Base-by-base conservation (phyloP, 2,329 filamentous ascomycete species). In the Botryotinia calthae region DNA sequence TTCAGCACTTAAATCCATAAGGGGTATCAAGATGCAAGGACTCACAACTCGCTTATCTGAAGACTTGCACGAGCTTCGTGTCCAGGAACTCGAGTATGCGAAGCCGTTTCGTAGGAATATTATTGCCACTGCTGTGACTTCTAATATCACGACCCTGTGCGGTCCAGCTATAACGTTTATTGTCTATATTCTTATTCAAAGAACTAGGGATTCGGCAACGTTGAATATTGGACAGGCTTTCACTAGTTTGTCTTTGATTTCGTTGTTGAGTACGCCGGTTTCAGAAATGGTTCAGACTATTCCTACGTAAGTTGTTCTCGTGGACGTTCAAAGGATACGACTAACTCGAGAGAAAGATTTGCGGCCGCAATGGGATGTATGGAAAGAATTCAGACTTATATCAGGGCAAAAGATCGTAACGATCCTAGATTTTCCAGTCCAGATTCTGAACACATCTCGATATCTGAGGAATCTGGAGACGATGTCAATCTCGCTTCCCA, bases 181-280 rank as follows among this genome's bases (percentile, higher is more conserved):
- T 37, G 31, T 59, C 28, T 59, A 69, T 44, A 46, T 69, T n/a
- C n/a, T 69, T n/a, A 59, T 69, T 34, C 34, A 58, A 28, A 69
- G 37, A 8, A 69, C 48, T 7, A 28, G 44, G 22, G 34, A 42
- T 34, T 59, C 66, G 0, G 51, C 66, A 56, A 79, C 76, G 56
- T 34, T 79, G 7, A 73, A 76, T 48, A 74, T 75, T 20, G 71
- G 75, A 5, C 76, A 48, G 72, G 77, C 84, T 18, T 85, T 85
- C 63, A 83, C 84, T 0, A 81, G 82, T 0, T 69, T 85, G 1
- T 84, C 84, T 1, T 80, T 84, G 28, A 81, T 85, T n/a, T 76
- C 82, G 1, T 77, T 85, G 0, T 62, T 62, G 3, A 62, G 54
- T 62, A 22, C 56, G 40, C 56, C 68, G 9, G 58, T 62, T 6